Evolutionary conservation across 1,284 basidiomycete species (phyloP).

Genomic region (Psilocybe mexicana): DNA sequence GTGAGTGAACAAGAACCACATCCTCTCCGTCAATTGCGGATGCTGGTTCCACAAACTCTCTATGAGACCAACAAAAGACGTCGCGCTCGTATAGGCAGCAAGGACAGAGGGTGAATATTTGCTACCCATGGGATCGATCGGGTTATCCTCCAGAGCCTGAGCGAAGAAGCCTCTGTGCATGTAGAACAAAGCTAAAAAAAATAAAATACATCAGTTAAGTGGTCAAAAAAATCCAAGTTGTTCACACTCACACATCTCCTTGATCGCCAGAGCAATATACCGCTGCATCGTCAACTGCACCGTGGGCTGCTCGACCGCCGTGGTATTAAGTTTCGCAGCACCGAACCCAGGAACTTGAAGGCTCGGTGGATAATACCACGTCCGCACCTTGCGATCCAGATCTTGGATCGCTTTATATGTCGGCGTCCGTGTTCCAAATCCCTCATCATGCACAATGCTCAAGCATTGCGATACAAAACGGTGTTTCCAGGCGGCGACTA

Average conservation of each 20-base stretch:
- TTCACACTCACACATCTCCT: slow-evolving; percentile 55
- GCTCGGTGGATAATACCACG: slow-evolving; percentile 62
- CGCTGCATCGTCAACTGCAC: slow-evolving; percentile 64
- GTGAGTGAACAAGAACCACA: slow-evolving; percentile 75
- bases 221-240: background rate
- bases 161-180: slow-evolving; percentile 76
- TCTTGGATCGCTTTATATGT: slow-evolving; percentile 62
- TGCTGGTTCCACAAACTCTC: slow-evolving; percentile 65
- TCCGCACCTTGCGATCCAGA: slow-evolving; percentile 61
- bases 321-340: slow-evolving; percentile 38
- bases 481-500: slow-evolving; percentile 68
- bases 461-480: slow-evolving; percentile 60
- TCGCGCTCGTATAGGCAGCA: slow-evolving; percentile 65
- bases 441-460: slow-evolving; percentile 63
- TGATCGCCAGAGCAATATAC: slow-evolving; percentile 62
- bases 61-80: slow-evolving; percentile 64
- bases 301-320: slow-evolving; percentile 45
- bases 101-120: slow-evolving; percentile 69
- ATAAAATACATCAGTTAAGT: slow-evolving; percentile 6
- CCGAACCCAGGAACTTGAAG: slow-evolving; percentile 67
- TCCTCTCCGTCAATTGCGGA: slow-evolving; percentile 60
- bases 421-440: slow-evolving; percentile 60
- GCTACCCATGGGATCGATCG: slow-evolving; percentile 64
- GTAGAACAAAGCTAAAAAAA: slow-evolving; percentile 57
- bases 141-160: slow-evolving; percentile 61